These are phyloP conservation scores for Boletus pseudo-olivaceus DNA, from an alignment of 768 basidiomycete species.

Conservation along the genomic window DNA sequence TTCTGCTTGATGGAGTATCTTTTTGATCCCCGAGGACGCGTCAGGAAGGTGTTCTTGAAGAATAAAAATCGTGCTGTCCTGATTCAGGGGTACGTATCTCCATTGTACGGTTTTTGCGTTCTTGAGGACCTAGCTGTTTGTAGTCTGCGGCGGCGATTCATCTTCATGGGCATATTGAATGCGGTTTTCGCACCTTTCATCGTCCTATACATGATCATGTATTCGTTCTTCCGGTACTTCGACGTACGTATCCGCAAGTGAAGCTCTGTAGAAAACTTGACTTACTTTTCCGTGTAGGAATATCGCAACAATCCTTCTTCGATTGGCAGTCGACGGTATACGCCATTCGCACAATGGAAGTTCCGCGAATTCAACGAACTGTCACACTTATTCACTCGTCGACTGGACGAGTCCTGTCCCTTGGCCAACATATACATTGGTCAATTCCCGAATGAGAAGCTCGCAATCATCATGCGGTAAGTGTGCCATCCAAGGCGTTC, in stretches of 20 bases:
- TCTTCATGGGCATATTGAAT: slow-evolving; percentile 97
- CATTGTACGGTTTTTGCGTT: neutral
- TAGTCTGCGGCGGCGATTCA: slow-evolving; percentile 80
- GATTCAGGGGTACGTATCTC: slow-evolving; percentile 70
- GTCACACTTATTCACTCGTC: slow-evolving; percentile 83
- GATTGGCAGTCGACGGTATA: slow-evolving; percentile 89
- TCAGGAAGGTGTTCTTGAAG: slow-evolving; percentile 88
- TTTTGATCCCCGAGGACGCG: slow-evolving; percentile 86
- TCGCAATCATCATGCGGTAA: slow-evolving; percentile 86
- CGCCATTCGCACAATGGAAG: slow-evolving; percentile 95
- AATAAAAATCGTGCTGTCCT: slow-evolving; percentile 73
- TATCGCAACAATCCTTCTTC: slow-evolving; percentile 98
- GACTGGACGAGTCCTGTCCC: slow-evolving; percentile 86
- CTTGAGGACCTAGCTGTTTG: slow-evolving; percentile 1
- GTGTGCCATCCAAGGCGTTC: slow-evolving; percentile 22
- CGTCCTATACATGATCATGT: slow-evolving; percentile 92
- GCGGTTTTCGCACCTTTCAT: slow-evolving; percentile 97
- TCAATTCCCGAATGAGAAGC: slow-evolving; percentile 95
- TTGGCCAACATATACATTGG: slow-evolving; percentile 93
- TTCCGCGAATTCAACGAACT: slow-evolving; percentile 99
- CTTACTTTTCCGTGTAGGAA: slow-evolving; percentile 54
- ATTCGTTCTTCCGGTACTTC: slow-evolving; percentile 99
- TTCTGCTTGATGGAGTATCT: slow-evolving; percentile 95
- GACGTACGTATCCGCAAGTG: slow-evolving; percentile 57
- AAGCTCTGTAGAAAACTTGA: neutral